Evolutionary conservation across 164 flowering plant genomes (phyloP), one percentile per base, ranked within the genome.

Genomic region (Stephania japonica): DNA sequence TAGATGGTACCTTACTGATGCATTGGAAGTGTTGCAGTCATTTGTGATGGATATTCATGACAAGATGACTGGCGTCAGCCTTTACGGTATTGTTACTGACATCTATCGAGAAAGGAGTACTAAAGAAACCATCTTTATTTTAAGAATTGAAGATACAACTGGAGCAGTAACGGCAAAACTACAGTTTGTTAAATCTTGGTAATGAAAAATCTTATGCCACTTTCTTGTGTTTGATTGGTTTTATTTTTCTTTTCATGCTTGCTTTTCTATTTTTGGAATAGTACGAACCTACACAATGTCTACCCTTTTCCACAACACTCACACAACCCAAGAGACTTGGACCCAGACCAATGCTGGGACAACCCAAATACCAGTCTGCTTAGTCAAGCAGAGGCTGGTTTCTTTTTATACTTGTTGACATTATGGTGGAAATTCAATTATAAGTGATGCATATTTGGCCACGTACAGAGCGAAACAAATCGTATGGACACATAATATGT

Each of bases 31-130:
- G 65, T 78, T 88, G 91, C 97, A 95, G 99, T 80, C 86, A 75
- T 88, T 86, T 83, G 85, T 95, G 72, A 79, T 69, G 43, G 92
- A 95, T 83, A 90, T 95, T 71, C 88, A 78, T 63, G 94, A 90
- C 86, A 93, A 91, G 87, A 95, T 93, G 97, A 90, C 87, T 75
- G 76, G 90, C 73, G 70, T 93, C 78, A 87, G 94, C 87, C 86
- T 95, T 68, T 93, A 89, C 83, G 99, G 97, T 71, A 84, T 77
- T 67, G 88, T 95, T 68, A 83, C 74, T 67, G 85, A 87, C 78
- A 84, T 95, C 11, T 69, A 68, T 14, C 78, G 78, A 68, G 91
- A 88, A 50, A 80, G 49, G 75, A 80, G 76, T 75, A 68, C 81
- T 21, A 16, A 75, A 61, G 83, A 80, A 68, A 68, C 78, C 73